Evolutionary conservation across 192 early-diverging fungal genomes (phyloP), one percentile per base, ranked within the genome.

Genomic region (Coemansia sp.): DNA sequence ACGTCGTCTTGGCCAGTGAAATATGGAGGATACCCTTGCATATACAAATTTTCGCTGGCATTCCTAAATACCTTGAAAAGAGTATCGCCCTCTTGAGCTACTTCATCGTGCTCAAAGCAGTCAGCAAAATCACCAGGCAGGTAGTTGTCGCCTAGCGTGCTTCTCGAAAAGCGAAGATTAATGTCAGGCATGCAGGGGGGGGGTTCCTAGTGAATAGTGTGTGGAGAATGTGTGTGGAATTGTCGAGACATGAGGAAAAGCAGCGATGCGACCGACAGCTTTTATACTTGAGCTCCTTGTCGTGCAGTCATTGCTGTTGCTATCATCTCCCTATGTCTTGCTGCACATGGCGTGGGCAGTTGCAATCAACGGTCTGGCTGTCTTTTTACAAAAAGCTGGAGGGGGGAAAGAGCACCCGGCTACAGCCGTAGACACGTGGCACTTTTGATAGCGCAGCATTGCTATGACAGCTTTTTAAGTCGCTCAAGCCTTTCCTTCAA

Each of bases 131-230:
- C 52, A 26, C 52, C 52, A 7, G 26, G 3, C 14, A 55, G 25
- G 5, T 31, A 13, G 16, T 55, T 55, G 1, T 31, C 28, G 1
- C 25, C 52, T 7, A 2, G 0, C 1, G 52, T 55, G 12, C 6
- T 33, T 55, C 52, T 55, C 26, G 31, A 8, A 31, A 55, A 16
- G 52, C 52, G 52, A 5, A 55, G 52, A 55, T 55, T 55, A n/a
- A 33, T 3, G 26, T 26, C 52, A 8, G 14, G 2, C 52, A 55
- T 55, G 25, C 4, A 16, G 28, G 52, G 28, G 7, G 12, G 28
- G 52, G 28, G 7, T 50, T 21, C 25, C 28, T 5, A 33, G 21
- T 12, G 16, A 16, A 12, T 13, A 10, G 25, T 28, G 48, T 50
- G 47, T 25, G 25, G 8, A 48, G 21, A 48, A 53, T 2, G 26